Base-by-base conservation (phyloP, 768 basidiomycete species). In the Lentinus tigrinus region DNA sequence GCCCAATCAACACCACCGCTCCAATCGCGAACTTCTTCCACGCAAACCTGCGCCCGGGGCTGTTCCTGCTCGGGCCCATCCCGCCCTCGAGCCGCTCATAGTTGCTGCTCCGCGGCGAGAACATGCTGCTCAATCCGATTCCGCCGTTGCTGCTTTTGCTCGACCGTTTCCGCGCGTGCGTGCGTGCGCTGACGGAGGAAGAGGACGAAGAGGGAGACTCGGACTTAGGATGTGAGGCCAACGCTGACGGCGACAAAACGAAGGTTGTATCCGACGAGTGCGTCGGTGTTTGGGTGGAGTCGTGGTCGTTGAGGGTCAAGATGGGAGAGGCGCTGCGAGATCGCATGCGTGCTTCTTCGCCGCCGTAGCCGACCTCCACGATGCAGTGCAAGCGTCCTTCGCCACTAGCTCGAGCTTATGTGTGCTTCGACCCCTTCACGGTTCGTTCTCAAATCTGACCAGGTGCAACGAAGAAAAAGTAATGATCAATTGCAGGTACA, bases 11-110 rank as follows among this genome's bases (percentile, higher is more conserved):
- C 1, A 83, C 69, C 2, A 70, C 77, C 51, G 83, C 85, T 3
- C 77, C 87, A 7, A 89, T 69, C 3, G 80, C 82, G 54, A 89
- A 79, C 73, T 83, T 88, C 70, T 84, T 89, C 89, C 89, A 91
- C 19, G 69, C 70, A 43, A 77, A 68, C 62, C 60, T 75, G 49
- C 69, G 58, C 39, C 65, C 50, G 28, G 42, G 46, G 21, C 53
- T 61, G 9, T 42, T 51, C 21, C 80, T 71, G 40, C 72, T 70
- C 1, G 83, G 80, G 4, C 85, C 85, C 71, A 82, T 76, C 16
- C 85, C 85, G 37, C 80, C 78, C 66, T 87, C 85, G 38, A 87
- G 78, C 27, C 84, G 80, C 56, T 85, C 84, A 67, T 84, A 87
- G 68, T 78, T 75, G 63, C 69, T 72, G 60, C 67, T 78, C 37